A percentile compares a stretch with the other conserved stretches of the same genome.
Conservation (phyloP, 1,284 basidiomycete species). For the Schizophyllum amplum region DNA sequence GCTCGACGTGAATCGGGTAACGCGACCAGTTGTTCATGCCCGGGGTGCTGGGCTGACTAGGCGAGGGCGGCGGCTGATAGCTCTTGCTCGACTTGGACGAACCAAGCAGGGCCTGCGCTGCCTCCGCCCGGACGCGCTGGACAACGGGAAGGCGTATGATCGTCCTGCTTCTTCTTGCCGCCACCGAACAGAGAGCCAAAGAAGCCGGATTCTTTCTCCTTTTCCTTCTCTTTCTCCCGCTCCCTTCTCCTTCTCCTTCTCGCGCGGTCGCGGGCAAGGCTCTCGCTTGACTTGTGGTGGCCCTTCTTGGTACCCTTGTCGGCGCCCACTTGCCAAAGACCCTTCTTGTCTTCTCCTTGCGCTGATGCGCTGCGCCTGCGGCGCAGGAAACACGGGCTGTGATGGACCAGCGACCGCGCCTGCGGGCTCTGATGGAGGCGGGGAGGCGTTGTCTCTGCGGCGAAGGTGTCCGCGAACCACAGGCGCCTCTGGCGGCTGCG, state of each 20-base stretch:
- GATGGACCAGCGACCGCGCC: constrained; percentile 17
- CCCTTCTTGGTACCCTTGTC: constrained; percentile 55
- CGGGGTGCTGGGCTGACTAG: constrained; percentile 33
- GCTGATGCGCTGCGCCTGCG: constrained; percentile 23
- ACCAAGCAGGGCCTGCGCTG: constrained; percentile 76
- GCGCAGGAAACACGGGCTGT: constrained; percentile 18
- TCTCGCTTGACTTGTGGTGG: constrained; percentile 38
- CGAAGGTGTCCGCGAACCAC: constrained; percentile 24
- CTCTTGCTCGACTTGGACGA: constrained; percentile 73
- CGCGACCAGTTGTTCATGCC: constrained; percentile 56
- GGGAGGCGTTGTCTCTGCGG: constrained; percentile 4
- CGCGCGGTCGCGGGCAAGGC: constrained; percentile 8
- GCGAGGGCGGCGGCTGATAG: constrained; percentile 52
- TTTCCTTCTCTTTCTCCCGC: constrained; percentile 56
- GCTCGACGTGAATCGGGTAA: constrained; percentile 97
- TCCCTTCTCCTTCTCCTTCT: no score
- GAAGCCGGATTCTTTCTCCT: constrained; percentile 71
- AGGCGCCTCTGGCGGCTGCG: constrained; percentile 22
- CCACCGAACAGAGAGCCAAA: constrained; percentile 85
- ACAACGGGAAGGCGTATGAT: constrained; percentile 13
- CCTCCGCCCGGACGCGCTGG: constrained; percentile 58
- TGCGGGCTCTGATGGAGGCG: constrained; percentile 7
- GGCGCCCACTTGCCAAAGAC: constrained; percentile 67
- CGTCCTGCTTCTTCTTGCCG: constrained; percentile 74
- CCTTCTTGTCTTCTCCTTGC: constrained; percentile 75